A percentile compares a stretch with the other conserved stretches of the same genome.
These are phyloP conservation scores for Auricularia auricula-judae DNA, from an alignment of 768 basidiomycete species.

Conservation along the genomic window DNA sequence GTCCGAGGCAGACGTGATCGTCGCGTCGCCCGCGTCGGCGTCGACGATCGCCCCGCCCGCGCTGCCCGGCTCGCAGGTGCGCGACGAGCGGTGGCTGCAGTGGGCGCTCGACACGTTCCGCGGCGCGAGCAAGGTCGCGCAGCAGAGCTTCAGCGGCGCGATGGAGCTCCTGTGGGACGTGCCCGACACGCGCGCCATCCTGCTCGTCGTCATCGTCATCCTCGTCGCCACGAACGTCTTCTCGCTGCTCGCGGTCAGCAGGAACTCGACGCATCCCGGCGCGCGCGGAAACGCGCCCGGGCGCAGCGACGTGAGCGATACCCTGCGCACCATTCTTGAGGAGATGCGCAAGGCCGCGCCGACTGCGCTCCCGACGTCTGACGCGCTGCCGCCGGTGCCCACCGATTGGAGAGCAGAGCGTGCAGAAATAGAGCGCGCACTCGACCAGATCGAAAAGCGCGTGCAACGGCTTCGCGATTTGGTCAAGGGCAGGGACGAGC, in stretches of 20 bases:
- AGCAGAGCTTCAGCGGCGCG: slow-evolving; percentile 57
- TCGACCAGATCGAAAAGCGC: no score
- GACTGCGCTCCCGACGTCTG: no score
- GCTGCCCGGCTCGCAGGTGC: slow-evolving; percentile 39
- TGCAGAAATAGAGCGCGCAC: no score
- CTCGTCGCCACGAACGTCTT: slow-evolving; percentile 73
- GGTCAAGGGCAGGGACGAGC: no score
- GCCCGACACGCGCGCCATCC: slow-evolving; percentile 49
- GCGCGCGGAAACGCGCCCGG: no score
- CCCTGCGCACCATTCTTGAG: no score
- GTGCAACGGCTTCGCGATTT: no score
- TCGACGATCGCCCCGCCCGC: slow-evolving; percentile 5
- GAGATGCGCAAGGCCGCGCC: no score
- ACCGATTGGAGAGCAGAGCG: no score
- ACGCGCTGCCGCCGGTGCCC: no score
- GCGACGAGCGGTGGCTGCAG: slow-evolving; percentile 62
- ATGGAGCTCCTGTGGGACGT: slow-evolving; percentile 79
- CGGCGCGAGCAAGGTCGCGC: slow-evolving; percentile 61
- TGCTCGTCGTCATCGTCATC: slow-evolving; percentile 60
- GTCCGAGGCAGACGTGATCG: slow-evolving; percentile 32
- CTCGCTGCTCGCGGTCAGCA: slow-evolving; percentile 33
- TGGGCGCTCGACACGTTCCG: slow-evolving; percentile 86
- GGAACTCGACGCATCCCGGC: no score
- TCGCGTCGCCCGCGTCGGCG: slow-evolving; percentile 24
- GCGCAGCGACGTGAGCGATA: no score